Evolutionary conservation across 2,329 filamentous ascomycete species (phyloP).

Genomic region (Penicillium sp.): DNA sequence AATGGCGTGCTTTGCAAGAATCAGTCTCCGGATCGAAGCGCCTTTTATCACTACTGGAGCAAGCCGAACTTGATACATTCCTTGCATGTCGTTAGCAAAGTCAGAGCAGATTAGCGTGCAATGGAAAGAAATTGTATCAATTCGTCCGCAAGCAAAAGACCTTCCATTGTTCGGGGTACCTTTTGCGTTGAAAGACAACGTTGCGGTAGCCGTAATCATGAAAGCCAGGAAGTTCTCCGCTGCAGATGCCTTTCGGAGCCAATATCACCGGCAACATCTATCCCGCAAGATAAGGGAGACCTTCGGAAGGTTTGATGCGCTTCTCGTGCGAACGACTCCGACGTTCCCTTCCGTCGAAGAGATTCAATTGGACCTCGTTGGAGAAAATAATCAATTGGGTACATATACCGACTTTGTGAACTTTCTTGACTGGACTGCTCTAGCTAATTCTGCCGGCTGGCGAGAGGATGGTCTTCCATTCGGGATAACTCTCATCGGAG

Average conservation of each 20-base stretch:
- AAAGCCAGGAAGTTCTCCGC: no score
- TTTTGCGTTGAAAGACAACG: constrained; percentile 55
- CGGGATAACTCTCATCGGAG: constrained; percentile 19
- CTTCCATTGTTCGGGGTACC: constrained; percentile 28
- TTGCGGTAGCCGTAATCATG: constrained; percentile 45
- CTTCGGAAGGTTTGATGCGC: no score
- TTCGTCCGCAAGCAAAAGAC: constrained; percentile 25
- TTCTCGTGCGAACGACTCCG: no score
- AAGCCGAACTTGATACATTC: background rate
- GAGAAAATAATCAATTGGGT: no score
- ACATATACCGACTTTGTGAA: no score
- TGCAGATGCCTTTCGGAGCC: no score
- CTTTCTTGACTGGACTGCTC: constrained; percentile 37
- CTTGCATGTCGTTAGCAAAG: constrained; percentile 12
- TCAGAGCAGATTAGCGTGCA: constrained; percentile 5
- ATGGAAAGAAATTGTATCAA: constrained; percentile 1
- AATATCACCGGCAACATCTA: no score
- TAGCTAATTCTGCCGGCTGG: constrained; percentile 57
- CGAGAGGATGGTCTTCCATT: constrained; percentile 30
- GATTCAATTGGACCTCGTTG: no score
- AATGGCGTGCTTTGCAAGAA: constrained; percentile 4
- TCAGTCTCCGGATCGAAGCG: background rate
- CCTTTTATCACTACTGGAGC: constrained; percentile 1
- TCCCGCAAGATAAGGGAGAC: no score
- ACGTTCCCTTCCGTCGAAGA: no score